These are phyloP conservation scores for Panus rudis DNA, from an alignment of 768 basidiomycete species.

Conservation along the genomic window DNA sequence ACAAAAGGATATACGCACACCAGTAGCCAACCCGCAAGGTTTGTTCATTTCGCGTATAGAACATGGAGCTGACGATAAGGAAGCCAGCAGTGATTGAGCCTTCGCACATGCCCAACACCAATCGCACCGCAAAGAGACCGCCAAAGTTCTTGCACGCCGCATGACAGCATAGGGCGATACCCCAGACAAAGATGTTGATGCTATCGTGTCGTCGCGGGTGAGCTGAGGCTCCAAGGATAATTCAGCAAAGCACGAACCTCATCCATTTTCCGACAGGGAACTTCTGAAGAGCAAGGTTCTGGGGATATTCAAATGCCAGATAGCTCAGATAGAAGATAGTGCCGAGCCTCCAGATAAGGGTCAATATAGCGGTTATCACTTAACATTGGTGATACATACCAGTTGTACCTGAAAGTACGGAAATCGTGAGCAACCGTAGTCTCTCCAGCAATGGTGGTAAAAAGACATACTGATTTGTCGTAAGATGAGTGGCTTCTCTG, in stretches of 20 bases:
- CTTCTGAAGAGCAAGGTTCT: slow-evolving; percentile 62
- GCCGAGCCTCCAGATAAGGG: slow-evolving; percentile 45
- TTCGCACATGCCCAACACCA: slow-evolving; percentile 70
- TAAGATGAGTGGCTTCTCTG: slow-evolving; percentile 55
- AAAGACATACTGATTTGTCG: slow-evolving; percentile 51
- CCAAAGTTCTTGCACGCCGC: slow-evolving; percentile 69
- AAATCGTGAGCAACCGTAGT: neutral
- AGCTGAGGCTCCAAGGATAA: neutral
- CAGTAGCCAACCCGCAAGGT: slow-evolving; percentile 67
- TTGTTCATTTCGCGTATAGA: slow-evolving; percentile 67
- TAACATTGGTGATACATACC: slow-evolving; percentile 28
- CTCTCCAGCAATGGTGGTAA: no score
- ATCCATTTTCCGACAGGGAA: slow-evolving; percentile 80
- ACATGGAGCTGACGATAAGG: slow-evolving; percentile 72
- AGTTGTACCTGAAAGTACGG: slow-evolving; percentile 47
- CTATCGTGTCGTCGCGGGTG: slow-evolving; percentile 31
- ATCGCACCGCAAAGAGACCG: slow-evolving; percentile 52
- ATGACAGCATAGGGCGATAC: slow-evolving; percentile 49
- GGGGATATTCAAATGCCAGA: slow-evolving; percentile 66
- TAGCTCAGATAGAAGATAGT: slow-evolving; percentile 72
- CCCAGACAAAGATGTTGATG: slow-evolving; percentile 64
- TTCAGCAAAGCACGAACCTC: slow-evolving; percentile 37
- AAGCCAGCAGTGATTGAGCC: slow-evolving; percentile 69
- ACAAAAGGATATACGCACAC: slow-evolving; percentile 42
- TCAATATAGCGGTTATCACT: no score